Conservation (phyloP, 257 asterid species). For the Fraxinus quadrangulata region DNA sequence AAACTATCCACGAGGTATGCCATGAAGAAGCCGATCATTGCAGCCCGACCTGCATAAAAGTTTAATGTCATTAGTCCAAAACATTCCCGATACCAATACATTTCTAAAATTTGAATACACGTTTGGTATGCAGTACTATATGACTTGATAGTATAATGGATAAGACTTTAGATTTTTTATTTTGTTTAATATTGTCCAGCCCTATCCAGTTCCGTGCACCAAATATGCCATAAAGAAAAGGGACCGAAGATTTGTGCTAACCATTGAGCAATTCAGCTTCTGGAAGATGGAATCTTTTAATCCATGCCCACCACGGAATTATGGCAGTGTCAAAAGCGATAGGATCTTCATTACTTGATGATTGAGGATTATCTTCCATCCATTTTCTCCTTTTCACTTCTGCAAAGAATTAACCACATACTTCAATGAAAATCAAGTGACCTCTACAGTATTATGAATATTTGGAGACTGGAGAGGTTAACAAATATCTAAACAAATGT, state of each 20-base stretch:
- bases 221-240: neutral
- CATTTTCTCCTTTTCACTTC: slow-evolving; percentile 95
- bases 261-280: slow-evolving; percentile 98
- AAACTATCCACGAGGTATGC: slow-evolving; percentile 90
- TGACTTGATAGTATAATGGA: neutral
- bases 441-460: no score
- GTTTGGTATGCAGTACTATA: neutral
- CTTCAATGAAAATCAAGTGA: neutral
- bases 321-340: slow-evolving; percentile 78
- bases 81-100: neutral
- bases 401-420: slow-evolving; percentile 35
- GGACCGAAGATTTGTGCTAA: slow-evolving; percentile 4
- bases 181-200: neutral
- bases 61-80: slow-evolving; percentile 7
- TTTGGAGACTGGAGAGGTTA: neutral
- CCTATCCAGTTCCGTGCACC: neutral
- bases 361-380: slow-evolving; percentile 74
- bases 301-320: slow-evolving; percentile 99
- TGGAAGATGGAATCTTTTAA: slow-evolving; percentile 92
- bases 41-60: slow-evolving; percentile 81
- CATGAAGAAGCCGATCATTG: slow-evolving; percentile 97
- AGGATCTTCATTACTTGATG: slow-evolving; percentile 79
- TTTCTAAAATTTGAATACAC: neutral
- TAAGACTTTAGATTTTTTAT: neutral
- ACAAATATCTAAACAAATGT: neutral